These are phyloP conservation scores for Pyronema domesticum DNA, from an alignment of 495 filamentous ascomycete genomes.

Conservation along the genomic window DNA sequence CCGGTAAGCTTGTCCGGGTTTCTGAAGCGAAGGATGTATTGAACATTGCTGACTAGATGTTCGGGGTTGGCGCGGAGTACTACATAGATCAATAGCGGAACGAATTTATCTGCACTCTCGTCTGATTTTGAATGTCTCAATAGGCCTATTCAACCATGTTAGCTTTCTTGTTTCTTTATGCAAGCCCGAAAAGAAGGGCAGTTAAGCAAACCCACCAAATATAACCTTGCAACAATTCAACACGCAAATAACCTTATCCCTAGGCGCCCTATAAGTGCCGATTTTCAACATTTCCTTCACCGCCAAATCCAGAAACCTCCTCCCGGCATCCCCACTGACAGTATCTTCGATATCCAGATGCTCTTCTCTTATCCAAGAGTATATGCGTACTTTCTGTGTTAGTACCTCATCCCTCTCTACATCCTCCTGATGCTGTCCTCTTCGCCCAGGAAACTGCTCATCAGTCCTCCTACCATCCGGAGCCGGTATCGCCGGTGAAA, in stretches of 20 bases:
- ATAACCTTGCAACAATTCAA: slow-evolving; percentile 99
- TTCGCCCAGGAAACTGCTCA: slow-evolving; percentile 54
- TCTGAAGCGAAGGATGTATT: slow-evolving; percentile 91
- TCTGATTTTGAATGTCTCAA: slow-evolving; percentile 82
- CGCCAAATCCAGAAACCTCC: slow-evolving; percentile 70
- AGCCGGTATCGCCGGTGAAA: slow-evolving; percentile 71
- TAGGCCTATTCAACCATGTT: slow-evolving; percentile 33
- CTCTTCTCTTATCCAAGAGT: slow-evolving; percentile 83
- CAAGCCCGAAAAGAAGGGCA: neutral
- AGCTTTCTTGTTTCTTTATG: neutral
- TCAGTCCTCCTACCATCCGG: slow-evolving; percentile 45
- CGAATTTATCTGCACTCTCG: slow-evolving; percentile 87
- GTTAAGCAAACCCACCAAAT: slow-evolving; percentile 45
- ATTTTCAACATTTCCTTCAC: slow-evolving; percentile 90
- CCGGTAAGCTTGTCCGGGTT: slow-evolving; percentile 94
- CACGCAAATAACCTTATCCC: slow-evolving; percentile 97
- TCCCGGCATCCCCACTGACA: slow-evolving; percentile 63
- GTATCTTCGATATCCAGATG: slow-evolving; percentile 71
- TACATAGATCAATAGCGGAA: slow-evolving; percentile 89
- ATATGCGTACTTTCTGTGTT: slow-evolving; percentile 89
- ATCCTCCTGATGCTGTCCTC: slow-evolving; percentile 95
- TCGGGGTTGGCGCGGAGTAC: slow-evolving; percentile 88
- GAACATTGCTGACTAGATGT: slow-evolving; percentile 89
- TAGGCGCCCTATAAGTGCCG: slow-evolving; percentile 80
- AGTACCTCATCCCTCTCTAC: slow-evolving; percentile 90